Conservation (phyloP, 2,329 filamentous ascomycete species). For the Orbilia blumenaviensis region DNA sequence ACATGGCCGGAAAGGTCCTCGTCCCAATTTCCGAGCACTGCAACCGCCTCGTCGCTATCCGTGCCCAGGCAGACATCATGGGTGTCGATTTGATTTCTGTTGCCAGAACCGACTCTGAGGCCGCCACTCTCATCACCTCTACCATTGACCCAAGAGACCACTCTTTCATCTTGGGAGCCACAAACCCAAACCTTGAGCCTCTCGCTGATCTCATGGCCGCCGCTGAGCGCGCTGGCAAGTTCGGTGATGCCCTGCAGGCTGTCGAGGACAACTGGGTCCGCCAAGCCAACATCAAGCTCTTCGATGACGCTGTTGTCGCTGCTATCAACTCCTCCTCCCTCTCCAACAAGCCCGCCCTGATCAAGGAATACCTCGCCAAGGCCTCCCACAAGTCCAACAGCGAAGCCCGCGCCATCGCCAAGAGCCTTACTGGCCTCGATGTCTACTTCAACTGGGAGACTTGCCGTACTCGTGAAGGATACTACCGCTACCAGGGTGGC, state of each 20-base stretch:
- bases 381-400: conserved; percentile 84
- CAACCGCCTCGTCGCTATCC: conserved; percentile 94
- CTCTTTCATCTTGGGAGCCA: conserved; percentile 87
- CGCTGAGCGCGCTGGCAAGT: conserved; percentile 83
- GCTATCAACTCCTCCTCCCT: conserved; percentile 73
- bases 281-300: conserved; percentile 83
- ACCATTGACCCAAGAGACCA: conserved; percentile 97
- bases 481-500: conserved; percentile 90
- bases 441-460: conserved; percentile 95
- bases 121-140: conserved; percentile 93
- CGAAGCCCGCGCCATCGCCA: conserved; percentile 82
- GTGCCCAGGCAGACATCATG: conserved; percentile 98
- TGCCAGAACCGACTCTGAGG: conserved; percentile 95
- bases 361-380: conserved; percentile 72
- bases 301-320: conserved; percentile 86
- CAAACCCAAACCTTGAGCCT: conserved; percentile 83
- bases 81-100: conserved; percentile 88
- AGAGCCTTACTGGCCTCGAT: conserved; percentile 78
- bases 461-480: conserved; percentile 92
- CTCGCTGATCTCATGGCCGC: conserved; percentile 90
- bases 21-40: conserved; percentile 98
- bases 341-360: conserved; percentile 74
- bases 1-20: conserved; percentile 98
- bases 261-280: conserved; percentile 90
- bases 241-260: conserved; percentile 79